Evolutionary conservation across 768 basidiomycete species (phyloP).

Genomic region (Tricholomella constricta): DNA sequence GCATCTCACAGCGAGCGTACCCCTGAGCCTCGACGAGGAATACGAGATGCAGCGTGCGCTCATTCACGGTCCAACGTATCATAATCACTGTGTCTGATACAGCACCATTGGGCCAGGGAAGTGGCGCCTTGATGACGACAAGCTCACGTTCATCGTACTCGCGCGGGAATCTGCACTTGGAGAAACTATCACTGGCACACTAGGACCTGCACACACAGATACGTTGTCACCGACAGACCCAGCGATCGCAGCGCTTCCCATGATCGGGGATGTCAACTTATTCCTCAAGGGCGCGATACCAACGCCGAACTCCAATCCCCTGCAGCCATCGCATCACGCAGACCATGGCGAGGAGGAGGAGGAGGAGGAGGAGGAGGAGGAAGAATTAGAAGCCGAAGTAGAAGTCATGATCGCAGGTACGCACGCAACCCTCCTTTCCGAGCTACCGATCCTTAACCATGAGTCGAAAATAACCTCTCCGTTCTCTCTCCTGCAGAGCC

Average conservation of each 20-base stretch:
- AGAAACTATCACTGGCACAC: background rate
- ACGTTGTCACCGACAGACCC: conserved; percentile 32
- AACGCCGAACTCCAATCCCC: conserved; percentile 1
- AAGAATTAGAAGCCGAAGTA: conserved; percentile 71
- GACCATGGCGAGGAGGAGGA: conserved; percentile 15
- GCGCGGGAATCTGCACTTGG: conserved; percentile 36
- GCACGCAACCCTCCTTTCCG: conserved; percentile 9
- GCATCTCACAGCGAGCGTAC: conserved; percentile 82
- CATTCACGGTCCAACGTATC: background rate
- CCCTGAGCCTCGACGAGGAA: conserved; percentile 77
- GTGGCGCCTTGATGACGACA: conserved; percentile 88
- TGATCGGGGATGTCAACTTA: conserved; percentile 93
- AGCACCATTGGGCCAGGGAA: conserved; percentile 48
- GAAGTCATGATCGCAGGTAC: conserved; percentile 93
- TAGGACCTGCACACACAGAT: conserved; percentile 4
- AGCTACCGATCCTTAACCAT: too few species aligned
- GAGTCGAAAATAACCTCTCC: too few species aligned
- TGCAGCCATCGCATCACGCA: background rate
- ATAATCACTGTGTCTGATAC: background rate
- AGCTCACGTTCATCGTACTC: conserved; percentile 90
- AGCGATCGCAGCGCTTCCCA: conserved; percentile 44
- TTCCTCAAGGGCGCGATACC: conserved; percentile 66
- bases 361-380: conserved; percentile 34
- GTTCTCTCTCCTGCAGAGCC: conserved; percentile 46
- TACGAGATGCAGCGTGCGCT: conserved; percentile 83